Base-by-base conservation (phyloP, 2,329 filamentous ascomycete genomes). In the Aotearoamyces nothofagi region DNA sequence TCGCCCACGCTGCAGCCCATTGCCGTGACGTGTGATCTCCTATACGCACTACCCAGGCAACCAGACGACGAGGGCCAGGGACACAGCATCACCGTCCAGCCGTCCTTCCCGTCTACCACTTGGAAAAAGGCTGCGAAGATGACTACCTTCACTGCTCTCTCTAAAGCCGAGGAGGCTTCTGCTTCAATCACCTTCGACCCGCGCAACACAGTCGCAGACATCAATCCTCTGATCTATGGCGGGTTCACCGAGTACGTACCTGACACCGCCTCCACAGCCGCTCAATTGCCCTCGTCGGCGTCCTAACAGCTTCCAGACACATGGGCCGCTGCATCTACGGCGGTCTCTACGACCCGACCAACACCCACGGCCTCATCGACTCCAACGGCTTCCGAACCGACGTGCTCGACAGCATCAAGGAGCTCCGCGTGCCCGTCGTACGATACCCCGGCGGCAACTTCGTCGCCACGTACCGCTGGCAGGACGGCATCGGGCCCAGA, bases 241-340 rank as follows among this genome's bases (percentile, higher is more conserved):
- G 69, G 69, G 2, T 75, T 75, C 47, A 70, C 66, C 34, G 69
- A 74, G 66, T 66, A 51, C 45, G 58, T 33, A 15, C n/a, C n/a
- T n/a, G n/a, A n/a, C n/a, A n/a, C n/a, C n/a, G n/a, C n/a, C n/a
- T n/a, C n/a, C n/a, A n/a, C n/a, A n/a, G n/a, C n/a, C n/a, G n/a
- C n/a, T n/a, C n/a, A n/a, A n/a, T n/a, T n/a, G n/a, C n/a, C n/a
- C n/a, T n/a, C n/a, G n/a, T 12, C 13, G 10, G 17, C 17, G 5
- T 17, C 8, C 9, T 26, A 32, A 6, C 4, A 25, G 11, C 20
- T 10, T 33, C 4, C 12, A 80, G 76, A 42, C 80, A 86, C 54
- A 86, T 86, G 78, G 80, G 79, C 43, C 69, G 80, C 37, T 86
- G 80, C 58, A 83, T 86, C 45, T 86, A 86, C 49, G 78, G 78